phyloP scores from a whole-genome alignment of 78 protist genomes.

The Dictyostelium brefeldianum region DNA sequence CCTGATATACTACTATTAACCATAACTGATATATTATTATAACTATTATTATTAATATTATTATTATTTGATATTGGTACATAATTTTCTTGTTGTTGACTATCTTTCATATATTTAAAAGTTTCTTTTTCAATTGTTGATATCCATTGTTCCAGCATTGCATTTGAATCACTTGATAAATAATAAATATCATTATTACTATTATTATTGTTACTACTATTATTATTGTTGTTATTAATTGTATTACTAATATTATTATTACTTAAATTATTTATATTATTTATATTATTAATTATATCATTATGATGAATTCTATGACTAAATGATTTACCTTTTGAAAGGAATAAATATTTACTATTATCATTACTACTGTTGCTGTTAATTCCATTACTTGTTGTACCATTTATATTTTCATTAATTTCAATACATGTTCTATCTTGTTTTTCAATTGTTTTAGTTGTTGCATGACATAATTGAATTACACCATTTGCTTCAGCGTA shows the following conservation, averaged over 20 bases:
- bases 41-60: background rate
- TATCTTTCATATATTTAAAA: constrained; percentile 8
- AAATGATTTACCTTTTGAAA: constrained; percentile 6
- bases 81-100: background rate
- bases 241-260: background rate
- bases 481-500: constrained; percentile 66
- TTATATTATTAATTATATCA: background rate
- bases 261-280: background rate
- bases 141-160: constrained; percentile 29
- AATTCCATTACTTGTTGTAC: background rate
- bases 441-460: background rate
- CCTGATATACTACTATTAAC: background rate
- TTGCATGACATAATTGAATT: constrained; percentile 25
- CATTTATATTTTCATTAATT: constrained; percentile 25
- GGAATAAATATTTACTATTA: background rate
- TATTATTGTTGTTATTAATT: background rate
- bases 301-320: constrained; percentile 13
- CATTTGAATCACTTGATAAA: constrained; percentile 23
- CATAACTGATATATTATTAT: background rate
- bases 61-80: constrained; percentile 3
- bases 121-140: constrained; percentile 32
- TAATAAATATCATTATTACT: constrained; percentile 12
- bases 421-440: constrained; percentile 43
- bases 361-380: background rate
- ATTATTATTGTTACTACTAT: background rate